These are phyloP conservation scores for Akanthomyces lecanii DNA, from an alignment of 2,329 filamentous ascomycete species.

Conservation along the genomic window DNA sequence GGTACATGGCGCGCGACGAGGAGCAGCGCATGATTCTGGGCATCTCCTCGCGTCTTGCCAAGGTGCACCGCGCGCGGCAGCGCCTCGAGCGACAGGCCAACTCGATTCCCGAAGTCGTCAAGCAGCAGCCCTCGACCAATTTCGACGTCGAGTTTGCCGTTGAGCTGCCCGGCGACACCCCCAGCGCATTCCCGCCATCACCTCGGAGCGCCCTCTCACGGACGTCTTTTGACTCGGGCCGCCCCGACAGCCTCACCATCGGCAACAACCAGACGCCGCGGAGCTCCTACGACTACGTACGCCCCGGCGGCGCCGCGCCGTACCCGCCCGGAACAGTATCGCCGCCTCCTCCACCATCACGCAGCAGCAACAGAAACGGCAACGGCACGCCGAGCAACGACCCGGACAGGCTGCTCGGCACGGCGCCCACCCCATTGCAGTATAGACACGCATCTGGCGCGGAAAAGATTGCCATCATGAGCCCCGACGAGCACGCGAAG, in stretches of 20 bases:
- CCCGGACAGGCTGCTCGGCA: slow-evolving; percentile 51
- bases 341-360: slow-evolving; percentile 16
- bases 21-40: slow-evolving; percentile 75
- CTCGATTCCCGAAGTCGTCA: slow-evolving; percentile 41
- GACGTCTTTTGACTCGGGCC: slow-evolving; percentile 54
- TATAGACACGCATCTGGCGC: slow-evolving; percentile 54
- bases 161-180: slow-evolving; percentile 55
- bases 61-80: slow-evolving; percentile 72
- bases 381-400: slow-evolving; percentile 39
- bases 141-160: slow-evolving; percentile 46
- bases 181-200: slow-evolving; percentile 34
- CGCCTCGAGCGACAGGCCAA: slow-evolving; percentile 53
- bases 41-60: slow-evolving; percentile 75
- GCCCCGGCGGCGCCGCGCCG: slow-evolving; percentile 29
- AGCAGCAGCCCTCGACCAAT: slow-evolving; percentile 38
- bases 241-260: slow-evolving; percentile 44
- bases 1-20: slow-evolving; percentile 69
- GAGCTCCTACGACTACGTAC: slow-evolving; percentile 45
- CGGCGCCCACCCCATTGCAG: slow-evolving; percentile 55
- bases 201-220: slow-evolving; percentile 40
- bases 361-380: slow-evolving; percentile 28
- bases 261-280: slow-evolving; percentile 34
- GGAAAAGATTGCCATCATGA: slow-evolving; percentile 62
- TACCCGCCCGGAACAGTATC: slow-evolving; percentile 26
- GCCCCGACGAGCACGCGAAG: slow-evolving; percentile 54